phyloP scores from a whole-genome alignment of 2,329 filamentous ascomycete genomes.

The Diplodia mutila region DNA sequence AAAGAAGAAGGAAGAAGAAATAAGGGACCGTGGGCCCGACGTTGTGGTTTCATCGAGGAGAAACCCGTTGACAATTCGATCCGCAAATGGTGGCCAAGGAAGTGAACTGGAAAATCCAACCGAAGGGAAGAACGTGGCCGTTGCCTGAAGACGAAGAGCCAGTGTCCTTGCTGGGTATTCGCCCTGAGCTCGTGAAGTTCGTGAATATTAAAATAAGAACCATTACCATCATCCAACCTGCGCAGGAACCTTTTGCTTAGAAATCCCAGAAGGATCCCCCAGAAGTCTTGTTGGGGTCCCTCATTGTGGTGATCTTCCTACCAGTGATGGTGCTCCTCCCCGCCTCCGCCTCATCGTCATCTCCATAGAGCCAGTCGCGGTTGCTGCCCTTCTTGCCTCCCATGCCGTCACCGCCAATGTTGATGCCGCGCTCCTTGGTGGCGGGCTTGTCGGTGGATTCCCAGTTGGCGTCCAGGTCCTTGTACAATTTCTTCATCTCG shows the following conservation, averaged over 20 bases:
- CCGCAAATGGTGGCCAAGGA: neutral
- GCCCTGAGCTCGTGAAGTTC: slow-evolving; percentile 10
- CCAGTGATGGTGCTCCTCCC: slow-evolving; percentile 24
- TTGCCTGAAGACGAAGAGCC: neutral
- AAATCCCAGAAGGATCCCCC: slow-evolving; percentile 39
- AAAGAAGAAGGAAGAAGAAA: neutral
- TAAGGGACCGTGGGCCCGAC: neutral
- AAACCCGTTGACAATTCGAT: neutral
- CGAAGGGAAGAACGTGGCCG: neutral
- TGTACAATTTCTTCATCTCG: slow-evolving; percentile 29
- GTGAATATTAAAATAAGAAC: neutral
- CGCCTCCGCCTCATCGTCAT: slow-evolving; percentile 36
- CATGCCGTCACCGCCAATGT: slow-evolving; percentile 47
- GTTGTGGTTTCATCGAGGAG: neutral
- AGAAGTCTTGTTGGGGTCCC: neutral
- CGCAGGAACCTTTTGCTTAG: slow-evolving; percentile 18
- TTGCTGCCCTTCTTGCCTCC: slow-evolving; percentile 42
- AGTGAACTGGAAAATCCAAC: neutral
- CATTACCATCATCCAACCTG: neutral
- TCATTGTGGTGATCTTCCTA: slow-evolving; percentile 23
- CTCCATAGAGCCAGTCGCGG: slow-evolving; percentile 48
- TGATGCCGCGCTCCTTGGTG: slow-evolving; percentile 39
- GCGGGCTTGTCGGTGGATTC: slow-evolving; percentile 43
- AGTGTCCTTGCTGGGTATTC: neutral
- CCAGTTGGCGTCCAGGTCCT: slow-evolving; percentile 66